Evolutionary conservation across 208 protist genomes (phyloP), one percentile per base, ranked within the genome.

Genomic region (Entamoeba dispar): DNA sequence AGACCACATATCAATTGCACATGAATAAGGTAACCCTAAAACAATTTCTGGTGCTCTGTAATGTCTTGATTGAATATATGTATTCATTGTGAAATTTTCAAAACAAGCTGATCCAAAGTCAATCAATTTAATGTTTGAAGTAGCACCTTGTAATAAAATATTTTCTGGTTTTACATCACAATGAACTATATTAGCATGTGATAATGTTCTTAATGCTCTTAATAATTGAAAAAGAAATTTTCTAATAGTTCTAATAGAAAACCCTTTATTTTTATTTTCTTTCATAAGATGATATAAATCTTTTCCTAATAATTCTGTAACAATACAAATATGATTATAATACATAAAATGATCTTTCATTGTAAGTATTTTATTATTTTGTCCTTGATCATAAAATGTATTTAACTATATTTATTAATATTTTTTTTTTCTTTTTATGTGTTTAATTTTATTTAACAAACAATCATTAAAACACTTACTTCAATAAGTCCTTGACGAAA

Each of bases 1-100:
- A 19, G 96, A 97, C 98, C 98, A 99, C 94, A 99, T 98, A 95
- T 99, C 98, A 93, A 99, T 99, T 6, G 96, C 94, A 38, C 95
- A 96, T 19, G 95, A 96, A 96, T 99, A 99, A 19, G 93, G 92
- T 4, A 95, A 61, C 91, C 98, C 98, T 22, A 99, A 95, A 38
- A 99, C 96, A n/a, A 99, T 98, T 93, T 98, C 97, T 43, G 97
- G 97, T 12, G 97, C 96, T n/a, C 97, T 92, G 94, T 98, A 98
- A 93, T 97, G 97, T 96, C 98, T 47, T 14, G 92, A 94, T 94
- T 99, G 98, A 96, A 99, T 97, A 96, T 98, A 96, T 93, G 95
- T 95, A 96, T 98, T 96, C 38, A 98, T 43, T 94, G 97, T 96
- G 91, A 98, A 93, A 27, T 95, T 95, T 4, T 93, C 93, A 51